Evolutionary conservation across 352 stramenopile genomes (phyloP).

Genomic region (Globisporangium alternatum): DNA sequence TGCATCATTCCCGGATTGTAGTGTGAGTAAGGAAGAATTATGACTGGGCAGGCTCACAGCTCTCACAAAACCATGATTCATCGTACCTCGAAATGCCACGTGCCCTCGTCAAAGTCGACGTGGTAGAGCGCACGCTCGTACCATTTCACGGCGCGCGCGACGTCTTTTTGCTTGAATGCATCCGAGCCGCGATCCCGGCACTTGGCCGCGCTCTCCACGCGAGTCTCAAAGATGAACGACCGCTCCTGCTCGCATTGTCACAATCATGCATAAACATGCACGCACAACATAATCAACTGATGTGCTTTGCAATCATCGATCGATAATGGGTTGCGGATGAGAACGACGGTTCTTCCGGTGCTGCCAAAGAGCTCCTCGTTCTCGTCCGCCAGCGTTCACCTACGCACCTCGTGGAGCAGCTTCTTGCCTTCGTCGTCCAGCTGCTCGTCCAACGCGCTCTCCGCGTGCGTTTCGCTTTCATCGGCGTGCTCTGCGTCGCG

Average conservation of each 20-base stretch:
- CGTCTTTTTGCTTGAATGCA: slow-evolving; percentile 54
- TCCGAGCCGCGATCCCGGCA: slow-evolving; percentile 67
- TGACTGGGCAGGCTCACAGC: too few relatives aligned
- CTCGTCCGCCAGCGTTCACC: background rate
- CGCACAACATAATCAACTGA: background rate
- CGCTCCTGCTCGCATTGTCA: slow-evolving; percentile 45
- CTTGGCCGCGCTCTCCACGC: slow-evolving; percentile 56
- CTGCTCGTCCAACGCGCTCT: background rate
- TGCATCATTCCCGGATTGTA: slow-evolving; percentile 13
- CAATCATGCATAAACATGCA: background rate
- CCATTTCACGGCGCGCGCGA: slow-evolving; percentile 47
- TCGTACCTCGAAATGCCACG: slow-evolving; percentile 78
- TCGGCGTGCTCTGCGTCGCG: background rate
- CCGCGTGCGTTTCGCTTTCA: background rate
- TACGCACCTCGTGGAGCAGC: slow-evolving; percentile 17
- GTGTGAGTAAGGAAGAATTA: too few relatives aligned
- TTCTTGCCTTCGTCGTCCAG: slow-evolving; percentile 16
- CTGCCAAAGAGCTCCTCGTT: background rate
- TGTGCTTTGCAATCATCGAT: background rate
- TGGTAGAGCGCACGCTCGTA: slow-evolving; percentile 79
- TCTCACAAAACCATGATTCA: background rate
- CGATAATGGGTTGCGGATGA: background rate
- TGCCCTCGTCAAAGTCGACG: slow-evolving; percentile 84
- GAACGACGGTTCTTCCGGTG: background rate
- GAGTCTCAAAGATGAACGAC: slow-evolving; percentile 83